phyloP scores from a whole-genome alignment of 1,139 yeast species.

The Saccharomycopsis phalli region DNA sequence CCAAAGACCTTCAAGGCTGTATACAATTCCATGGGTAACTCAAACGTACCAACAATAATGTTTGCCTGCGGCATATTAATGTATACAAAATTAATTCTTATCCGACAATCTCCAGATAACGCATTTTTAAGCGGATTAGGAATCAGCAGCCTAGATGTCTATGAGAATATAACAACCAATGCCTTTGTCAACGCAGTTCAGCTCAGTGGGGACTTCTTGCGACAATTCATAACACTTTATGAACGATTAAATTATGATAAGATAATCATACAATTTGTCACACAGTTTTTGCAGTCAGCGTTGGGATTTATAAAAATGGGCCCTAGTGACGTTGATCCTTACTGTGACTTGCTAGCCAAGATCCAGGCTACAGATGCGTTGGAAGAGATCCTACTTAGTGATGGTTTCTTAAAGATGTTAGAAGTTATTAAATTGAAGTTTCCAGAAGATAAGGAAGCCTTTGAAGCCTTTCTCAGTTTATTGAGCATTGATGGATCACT shows the following conservation, averaged over 20 bases:
- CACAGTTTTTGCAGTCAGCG: too few species aligned
- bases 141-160: too few species aligned
- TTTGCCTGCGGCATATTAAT: conserved; percentile 8
- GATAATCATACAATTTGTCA: too few species aligned
- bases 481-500: conserved; percentile 15
- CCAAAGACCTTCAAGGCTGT: conserved; percentile 1
- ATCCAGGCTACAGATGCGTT: not conserved
- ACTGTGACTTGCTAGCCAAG: not conserved
- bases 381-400: conserved; percentile 3
- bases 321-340: too few species aligned
- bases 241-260: too few species aligned
- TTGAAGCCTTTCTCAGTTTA: conserved; percentile 10
- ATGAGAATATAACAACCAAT: too few species aligned
- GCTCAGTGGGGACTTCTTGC: too few species aligned
- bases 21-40: not conserved
- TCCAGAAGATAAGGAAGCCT: conserved; percentile 15
- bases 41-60: not conserved
- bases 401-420: conserved; percentile 1
- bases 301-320: too few species aligned
- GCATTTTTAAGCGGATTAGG: too few species aligned
- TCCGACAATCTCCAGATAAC: conserved; percentile 3
- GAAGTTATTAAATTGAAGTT: conserved; percentile 11
- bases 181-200: too few species aligned
- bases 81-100: conserved; percentile 4
- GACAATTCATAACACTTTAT: too few species aligned